Evolutionary conservation across 441 rosid species (phyloP).

Genomic region (Pelargonium fulgidum): DNA sequence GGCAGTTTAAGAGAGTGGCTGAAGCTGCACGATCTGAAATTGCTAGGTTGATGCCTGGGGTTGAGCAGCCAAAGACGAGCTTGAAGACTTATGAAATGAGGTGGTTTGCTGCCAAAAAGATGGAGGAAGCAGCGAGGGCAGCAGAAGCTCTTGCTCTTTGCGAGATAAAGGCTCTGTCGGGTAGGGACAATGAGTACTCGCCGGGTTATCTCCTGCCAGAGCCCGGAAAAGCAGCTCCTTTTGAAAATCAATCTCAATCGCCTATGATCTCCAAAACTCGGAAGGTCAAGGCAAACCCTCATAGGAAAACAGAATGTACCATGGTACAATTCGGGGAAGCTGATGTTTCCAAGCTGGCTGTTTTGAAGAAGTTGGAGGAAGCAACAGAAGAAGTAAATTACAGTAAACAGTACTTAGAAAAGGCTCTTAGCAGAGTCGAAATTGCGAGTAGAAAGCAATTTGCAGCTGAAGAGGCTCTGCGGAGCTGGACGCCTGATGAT

Average conservation of each 20-base stretch:
- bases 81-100: constrained; percentile 71
- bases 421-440: constrained; percentile 61
- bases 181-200: constrained; percentile 28
- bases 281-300: constrained; percentile 20
- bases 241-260: constrained; percentile 18
- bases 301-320: constrained; percentile 25
- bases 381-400: constrained; percentile 66
- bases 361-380: constrained; percentile 65
- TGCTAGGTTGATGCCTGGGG: constrained; percentile 27
- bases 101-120: constrained; percentile 78
- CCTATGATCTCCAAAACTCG: constrained; percentile 35
- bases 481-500: constrained; percentile 51
- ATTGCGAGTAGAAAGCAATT: constrained; percentile 62
- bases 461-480: constrained; percentile 67
- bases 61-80: constrained; percentile 35
- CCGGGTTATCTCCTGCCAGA: constrained; percentile 49
- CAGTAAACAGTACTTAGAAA: constrained; percentile 64
- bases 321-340: constrained; percentile 31
- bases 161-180: constrained; percentile 53
- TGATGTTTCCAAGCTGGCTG: constrained; percentile 31
- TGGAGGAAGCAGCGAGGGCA: constrained; percentile 96
- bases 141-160: constrained; percentile 82
- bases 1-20: constrained; percentile 42
- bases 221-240: constrained; percentile 32
- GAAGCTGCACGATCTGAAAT: constrained; percentile 31